Percentiles rank a stretch among this genome's conserved stretches.
phyloP scores from a whole-genome alignment of 2,329 filamentous ascomycete species.

The Cryoendolithus antarcticus region DNA sequence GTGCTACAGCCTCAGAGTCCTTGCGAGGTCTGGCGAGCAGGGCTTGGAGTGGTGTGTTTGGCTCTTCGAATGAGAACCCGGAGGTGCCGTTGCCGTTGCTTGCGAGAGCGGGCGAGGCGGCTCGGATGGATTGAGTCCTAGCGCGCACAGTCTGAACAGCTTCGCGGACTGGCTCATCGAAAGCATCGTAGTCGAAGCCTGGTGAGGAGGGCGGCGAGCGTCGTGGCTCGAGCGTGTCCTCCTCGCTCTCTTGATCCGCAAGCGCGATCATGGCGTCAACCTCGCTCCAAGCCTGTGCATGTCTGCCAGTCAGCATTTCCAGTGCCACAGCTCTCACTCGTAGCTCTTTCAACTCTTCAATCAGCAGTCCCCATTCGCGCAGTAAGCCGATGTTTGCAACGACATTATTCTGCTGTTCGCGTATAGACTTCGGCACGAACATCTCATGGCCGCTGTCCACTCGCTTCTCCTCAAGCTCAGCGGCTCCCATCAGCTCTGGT shows the following conservation, averaged over 20 bases:
- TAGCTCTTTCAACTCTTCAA: slow-evolving; percentile 71
- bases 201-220: slow-evolving; percentile 44
- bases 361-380: slow-evolving; percentile 65
- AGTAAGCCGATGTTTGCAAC: slow-evolving; percentile 76
- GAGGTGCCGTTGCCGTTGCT: neutral
- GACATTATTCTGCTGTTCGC: slow-evolving; percentile 69
- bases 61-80: neutral
- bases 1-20: slow-evolving; percentile 46
- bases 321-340: slow-evolving; percentile 58
- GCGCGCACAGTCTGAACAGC: slow-evolving; percentile 4
- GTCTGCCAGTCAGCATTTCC: slow-evolving; percentile 49
- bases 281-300: slow-evolving; percentile 58
- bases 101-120: slow-evolving; percentile 1
- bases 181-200: slow-evolving; percentile 45
- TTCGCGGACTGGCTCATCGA: slow-evolving; percentile 36
- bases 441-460: slow-evolving; percentile 40
- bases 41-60: slow-evolving; percentile 4
- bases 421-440: slow-evolving; percentile 68
- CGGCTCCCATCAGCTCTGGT: slow-evolving; percentile 24
- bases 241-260: slow-evolving; percentile 55
- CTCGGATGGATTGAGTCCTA: slow-evolving; percentile 3
- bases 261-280: slow-evolving; percentile 78
- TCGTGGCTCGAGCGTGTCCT: slow-evolving; percentile 37
- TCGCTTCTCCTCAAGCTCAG: slow-evolving; percentile 25
- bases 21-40: slow-evolving; percentile 36